A percentile compares a stretch with the other conserved stretches of the same genome.
Evolutionary conservation across 768 basidiomycete species (phyloP).

Genomic region (Leucocoprinus sp.): DNA sequence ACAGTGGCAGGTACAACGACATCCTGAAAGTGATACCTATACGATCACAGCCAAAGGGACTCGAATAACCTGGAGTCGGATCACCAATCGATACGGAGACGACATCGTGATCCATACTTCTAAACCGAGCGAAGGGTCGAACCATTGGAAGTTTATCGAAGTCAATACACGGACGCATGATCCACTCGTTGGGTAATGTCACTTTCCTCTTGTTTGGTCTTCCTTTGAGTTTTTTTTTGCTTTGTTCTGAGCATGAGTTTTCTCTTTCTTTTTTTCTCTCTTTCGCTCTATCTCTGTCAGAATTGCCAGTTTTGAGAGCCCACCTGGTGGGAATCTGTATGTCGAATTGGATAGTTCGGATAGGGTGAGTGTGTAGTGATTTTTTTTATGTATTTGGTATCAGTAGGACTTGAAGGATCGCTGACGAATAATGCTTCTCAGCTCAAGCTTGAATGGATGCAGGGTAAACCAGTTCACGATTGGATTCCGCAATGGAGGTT

Average conservation of each 20-base stretch:
- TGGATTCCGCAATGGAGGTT: conserved; percentile 9
- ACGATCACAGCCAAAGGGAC: conserved; percentile 3
- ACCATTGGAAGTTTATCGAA: conserved; percentile 7
- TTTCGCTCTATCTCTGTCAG: no score
- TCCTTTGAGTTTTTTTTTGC: background rate
- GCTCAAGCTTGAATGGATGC: conserved; percentile 1
- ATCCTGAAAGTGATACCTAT: conserved; percentile 3
- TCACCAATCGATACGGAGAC: background rate
- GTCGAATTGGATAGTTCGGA: background rate
- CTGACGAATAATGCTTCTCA: background rate
- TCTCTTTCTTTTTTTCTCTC: no score
- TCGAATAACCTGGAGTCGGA: conserved; percentile 3
- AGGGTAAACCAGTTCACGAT: background rate
- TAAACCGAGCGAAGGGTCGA: conserved; percentile 1
- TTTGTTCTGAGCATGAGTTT: background rate
- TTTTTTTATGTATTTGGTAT: background rate
- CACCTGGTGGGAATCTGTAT: background rate
- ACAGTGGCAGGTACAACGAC: conserved; percentile 7
- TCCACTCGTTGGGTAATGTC: conserved; percentile 1
- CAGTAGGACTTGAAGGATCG: background rate
- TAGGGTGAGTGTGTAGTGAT: background rate
- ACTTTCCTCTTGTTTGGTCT: background rate
- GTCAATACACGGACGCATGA: conserved; percentile 4
- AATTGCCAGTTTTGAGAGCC: background rate
- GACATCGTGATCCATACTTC: conserved; percentile 1